Conservation (phyloP, 1,284 basidiomycete genomes). For the Ganoderma lucidum region DNA sequence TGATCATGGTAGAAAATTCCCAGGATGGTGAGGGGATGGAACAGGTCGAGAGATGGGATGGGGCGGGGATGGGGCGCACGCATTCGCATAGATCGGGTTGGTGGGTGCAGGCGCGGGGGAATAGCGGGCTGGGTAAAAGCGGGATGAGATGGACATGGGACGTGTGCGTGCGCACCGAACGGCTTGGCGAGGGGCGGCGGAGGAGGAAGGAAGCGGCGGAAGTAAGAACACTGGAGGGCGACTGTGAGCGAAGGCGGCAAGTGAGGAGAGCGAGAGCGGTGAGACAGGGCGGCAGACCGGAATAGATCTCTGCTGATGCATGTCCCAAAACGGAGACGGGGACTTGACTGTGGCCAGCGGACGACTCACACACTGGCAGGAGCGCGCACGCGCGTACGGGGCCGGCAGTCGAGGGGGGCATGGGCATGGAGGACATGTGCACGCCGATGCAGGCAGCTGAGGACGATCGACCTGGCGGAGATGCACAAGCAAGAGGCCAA, state of each 20-base stretch:
- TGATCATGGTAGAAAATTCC: slow-evolving; percentile 8
- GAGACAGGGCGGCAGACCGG: slow-evolving; percentile 24
- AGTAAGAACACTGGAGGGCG: slow-evolving; percentile 14
- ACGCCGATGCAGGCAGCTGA: neutral
- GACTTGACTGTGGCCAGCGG: slow-evolving; percentile 23
- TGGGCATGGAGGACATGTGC: neutral
- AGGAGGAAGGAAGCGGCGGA: slow-evolving; percentile 24
- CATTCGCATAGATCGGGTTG: neutral
- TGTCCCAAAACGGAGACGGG: slow-evolving; percentile 27
- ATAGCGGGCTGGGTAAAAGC: neutral
- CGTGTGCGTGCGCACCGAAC: neutral
- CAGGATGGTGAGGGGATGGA: neutral
- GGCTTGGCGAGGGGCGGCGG: slow-evolving; percentile 5
- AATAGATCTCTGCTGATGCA: slow-evolving; percentile 19
- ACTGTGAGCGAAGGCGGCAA: slow-evolving; percentile 11
- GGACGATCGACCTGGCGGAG: neutral
- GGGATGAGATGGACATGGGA: slow-evolving; percentile 8
- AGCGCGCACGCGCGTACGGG: neutral
- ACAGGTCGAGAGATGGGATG: neutral
- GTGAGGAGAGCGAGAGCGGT: slow-evolving; percentile 19
- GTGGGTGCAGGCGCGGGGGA: slow-evolving; percentile 22
- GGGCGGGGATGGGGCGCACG: neutral
- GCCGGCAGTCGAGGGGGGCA: neutral
- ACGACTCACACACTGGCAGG: neutral
- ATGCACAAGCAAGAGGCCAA: neutral